phyloP scores from a whole-genome alignment of 805 yeast species.

The Schwanniomyces vanrijiae region DNA sequence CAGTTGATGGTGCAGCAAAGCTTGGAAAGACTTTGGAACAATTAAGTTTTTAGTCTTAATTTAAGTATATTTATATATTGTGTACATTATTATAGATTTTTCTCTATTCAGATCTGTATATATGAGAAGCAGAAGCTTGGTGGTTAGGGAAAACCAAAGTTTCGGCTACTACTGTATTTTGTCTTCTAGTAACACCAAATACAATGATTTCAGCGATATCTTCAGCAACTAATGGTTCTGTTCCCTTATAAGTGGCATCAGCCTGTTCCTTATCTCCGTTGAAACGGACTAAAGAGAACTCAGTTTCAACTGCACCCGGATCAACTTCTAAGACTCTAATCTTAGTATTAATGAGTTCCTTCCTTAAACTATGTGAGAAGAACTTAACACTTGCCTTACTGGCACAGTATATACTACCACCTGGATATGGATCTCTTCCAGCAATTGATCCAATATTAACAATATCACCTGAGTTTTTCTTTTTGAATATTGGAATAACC shows the following conservation, averaged over 20 bases:
- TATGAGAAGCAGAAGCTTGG: slow-evolving; percentile 33
- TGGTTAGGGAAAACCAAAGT: slow-evolving; percentile 37
- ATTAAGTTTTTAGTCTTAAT: slow-evolving; percentile 49
- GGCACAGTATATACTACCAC: slow-evolving; percentile 40
- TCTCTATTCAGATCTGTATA: slow-evolving; percentile 16
- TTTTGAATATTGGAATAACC: slow-evolving; percentile 35
- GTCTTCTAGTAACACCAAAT: slow-evolving; percentile 32
- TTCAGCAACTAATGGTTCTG: slow-evolving; percentile 32
- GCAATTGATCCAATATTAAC: slow-evolving; percentile 40
- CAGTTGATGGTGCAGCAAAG: slow-evolving; percentile 65
- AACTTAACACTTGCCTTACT: slow-evolving; percentile 37
- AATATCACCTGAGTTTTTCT: slow-evolving; percentile 35
- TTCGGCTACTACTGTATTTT: slow-evolving; percentile 39
- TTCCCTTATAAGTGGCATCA: slow-evolving; percentile 33
- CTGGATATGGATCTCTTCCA: slow-evolving; percentile 38
- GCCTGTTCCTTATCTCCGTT: slow-evolving; percentile 32
- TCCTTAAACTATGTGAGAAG: slow-evolving; percentile 34
- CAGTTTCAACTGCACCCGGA: slow-evolving; percentile 43
- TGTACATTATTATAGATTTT: not conserved
- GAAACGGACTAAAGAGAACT: slow-evolving; percentile 35
- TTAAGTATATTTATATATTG: not conserved
- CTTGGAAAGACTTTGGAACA: slow-evolving; percentile 61
- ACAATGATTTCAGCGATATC: slow-evolving; percentile 42
- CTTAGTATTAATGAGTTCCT: slow-evolving; percentile 34
- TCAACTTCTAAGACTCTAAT: slow-evolving; percentile 40